These are phyloP conservation scores for Exophiala sp. DNA, from an alignment of 2,329 filamentous ascomycete species.

Conservation along the genomic window DNA sequence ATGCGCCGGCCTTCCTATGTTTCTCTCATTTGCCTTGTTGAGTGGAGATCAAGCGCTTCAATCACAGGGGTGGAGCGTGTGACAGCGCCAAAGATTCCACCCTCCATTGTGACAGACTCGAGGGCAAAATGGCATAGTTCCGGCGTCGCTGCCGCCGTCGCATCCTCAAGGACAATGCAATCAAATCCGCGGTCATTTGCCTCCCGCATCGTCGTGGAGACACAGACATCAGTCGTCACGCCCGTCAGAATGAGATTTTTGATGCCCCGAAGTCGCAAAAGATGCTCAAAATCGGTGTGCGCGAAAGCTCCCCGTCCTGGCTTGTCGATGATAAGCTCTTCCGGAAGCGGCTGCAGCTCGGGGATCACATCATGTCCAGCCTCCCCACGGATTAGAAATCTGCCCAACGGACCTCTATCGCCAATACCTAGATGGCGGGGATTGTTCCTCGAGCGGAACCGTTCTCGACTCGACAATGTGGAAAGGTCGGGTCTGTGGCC, in stretches of 20 bases:
- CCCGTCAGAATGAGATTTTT: conserved; percentile 50
- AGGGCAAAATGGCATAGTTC: conserved; percentile 39
- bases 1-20: neutral
- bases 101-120: conserved; percentile 44
- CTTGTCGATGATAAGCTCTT: conserved; percentile 51
- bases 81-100: conserved; percentile 42
- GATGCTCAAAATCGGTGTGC: conserved; percentile 50
- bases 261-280: conserved; percentile 47
- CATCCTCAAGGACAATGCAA: conserved; percentile 48
- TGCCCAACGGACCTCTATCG: conserved; percentile 50
- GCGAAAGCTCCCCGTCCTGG: conserved; percentile 50
- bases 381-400: conserved; percentile 54
- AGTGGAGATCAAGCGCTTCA: conserved; percentile 14
- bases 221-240: conserved; percentile 53
- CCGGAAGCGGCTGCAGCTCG: conserved; percentile 46
- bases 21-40: neutral
- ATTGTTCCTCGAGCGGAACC: conserved; percentile 49
- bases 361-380: conserved; percentile 52
- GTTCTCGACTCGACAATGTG: conserved; percentile 52
- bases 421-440: conserved; percentile 47
- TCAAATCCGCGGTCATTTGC: conserved; percentile 53
- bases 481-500: conserved; percentile 50
- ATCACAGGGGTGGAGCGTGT: conserved; percentile 38
- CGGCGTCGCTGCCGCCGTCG: conserved; percentile 40
- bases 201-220: conserved; percentile 51